These are phyloP conservation scores for Epichloe festucae DNA, from an alignment of 2,329 filamentous ascomycete genomes.

Conservation along the genomic window DNA sequence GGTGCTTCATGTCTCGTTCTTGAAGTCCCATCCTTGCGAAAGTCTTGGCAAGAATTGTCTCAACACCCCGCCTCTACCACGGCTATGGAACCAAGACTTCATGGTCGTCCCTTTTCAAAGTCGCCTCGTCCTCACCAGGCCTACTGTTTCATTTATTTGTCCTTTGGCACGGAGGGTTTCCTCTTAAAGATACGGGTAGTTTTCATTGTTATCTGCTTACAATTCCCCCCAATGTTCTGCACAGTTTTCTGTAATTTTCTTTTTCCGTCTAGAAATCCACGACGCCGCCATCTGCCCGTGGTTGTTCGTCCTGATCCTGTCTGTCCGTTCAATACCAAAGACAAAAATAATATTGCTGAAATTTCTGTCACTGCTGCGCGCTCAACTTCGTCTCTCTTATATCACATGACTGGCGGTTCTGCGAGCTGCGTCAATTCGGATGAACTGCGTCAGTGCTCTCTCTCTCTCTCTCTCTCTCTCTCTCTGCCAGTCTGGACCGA, in stretches of 20 bases:
- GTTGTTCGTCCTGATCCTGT: not conserved
- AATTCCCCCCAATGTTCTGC: not conserved
- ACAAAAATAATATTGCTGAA: not conserved
- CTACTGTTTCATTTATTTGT: not conserved
- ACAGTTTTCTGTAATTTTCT: not conserved
- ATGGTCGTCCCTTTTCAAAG: not conserved
- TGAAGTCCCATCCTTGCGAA: not conserved
- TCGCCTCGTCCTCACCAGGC: not conserved
- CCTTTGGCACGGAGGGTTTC: not conserved
- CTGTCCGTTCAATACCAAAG: not conserved
- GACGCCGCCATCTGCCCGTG: not conserved
- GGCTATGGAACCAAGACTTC: not conserved
- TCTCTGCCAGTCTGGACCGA: too few species aligned
- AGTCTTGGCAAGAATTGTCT: not conserved
- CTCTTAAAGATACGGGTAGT: not conserved
- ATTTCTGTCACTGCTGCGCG: not conserved
- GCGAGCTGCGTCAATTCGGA: not conserved
- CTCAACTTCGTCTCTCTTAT: not conserved
- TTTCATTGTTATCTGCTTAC: not conserved
- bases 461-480: too few species aligned
- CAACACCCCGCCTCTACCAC: not conserved
- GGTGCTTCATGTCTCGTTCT: not conserved
- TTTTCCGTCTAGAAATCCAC: constrained; percentile 1
- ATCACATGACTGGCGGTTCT: not conserved
- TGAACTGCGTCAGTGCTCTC: not conserved